These are phyloP conservation scores for Trichoderma guizhouense DNA, from an alignment of 2,329 filamentous ascomycete genomes.

Conservation along the genomic window DNA sequence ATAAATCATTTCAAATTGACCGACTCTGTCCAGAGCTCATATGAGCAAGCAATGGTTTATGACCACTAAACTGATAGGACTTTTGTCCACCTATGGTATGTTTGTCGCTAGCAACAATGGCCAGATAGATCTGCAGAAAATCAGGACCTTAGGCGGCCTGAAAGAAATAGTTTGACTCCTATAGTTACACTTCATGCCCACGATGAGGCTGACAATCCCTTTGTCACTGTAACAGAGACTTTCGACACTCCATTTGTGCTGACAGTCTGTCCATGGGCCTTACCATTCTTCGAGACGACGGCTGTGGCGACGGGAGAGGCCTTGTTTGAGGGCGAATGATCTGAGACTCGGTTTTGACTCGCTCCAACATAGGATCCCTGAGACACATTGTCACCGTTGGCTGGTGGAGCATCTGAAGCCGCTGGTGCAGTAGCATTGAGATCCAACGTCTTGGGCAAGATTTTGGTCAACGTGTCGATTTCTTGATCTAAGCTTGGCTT, in stretches of 20 bases:
- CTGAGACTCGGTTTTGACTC: not conserved
- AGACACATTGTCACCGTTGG: not conserved
- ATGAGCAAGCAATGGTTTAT: not conserved
- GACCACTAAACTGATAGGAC: not conserved
- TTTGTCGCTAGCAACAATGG: not conserved
- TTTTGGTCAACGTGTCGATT: not conserved
- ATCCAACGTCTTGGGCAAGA: slow-evolving; percentile 4
- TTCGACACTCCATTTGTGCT: not conserved
- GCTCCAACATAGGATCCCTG: not conserved
- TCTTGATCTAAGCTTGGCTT: not conserved
- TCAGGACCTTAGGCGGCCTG: not conserved
- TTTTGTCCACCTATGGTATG: not conserved
- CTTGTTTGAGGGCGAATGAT: not conserved
- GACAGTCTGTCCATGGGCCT: not conserved
- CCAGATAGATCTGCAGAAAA: not conserved
- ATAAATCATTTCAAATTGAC: not conserved
- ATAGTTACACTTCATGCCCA: not conserved
- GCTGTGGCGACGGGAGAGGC: not conserved
- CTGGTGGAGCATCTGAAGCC: not conserved
- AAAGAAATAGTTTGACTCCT: not conserved
- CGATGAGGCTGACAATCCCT: slow-evolving; percentile 1
- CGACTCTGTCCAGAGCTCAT: not conserved
- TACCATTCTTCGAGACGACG: not conserved
- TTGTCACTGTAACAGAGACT: not conserved
- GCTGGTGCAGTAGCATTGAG: not conserved